These are phyloP conservation scores for Prunus fruticosa DNA, from an alignment of 306 rosid species.

Conservation along the genomic window DNA sequence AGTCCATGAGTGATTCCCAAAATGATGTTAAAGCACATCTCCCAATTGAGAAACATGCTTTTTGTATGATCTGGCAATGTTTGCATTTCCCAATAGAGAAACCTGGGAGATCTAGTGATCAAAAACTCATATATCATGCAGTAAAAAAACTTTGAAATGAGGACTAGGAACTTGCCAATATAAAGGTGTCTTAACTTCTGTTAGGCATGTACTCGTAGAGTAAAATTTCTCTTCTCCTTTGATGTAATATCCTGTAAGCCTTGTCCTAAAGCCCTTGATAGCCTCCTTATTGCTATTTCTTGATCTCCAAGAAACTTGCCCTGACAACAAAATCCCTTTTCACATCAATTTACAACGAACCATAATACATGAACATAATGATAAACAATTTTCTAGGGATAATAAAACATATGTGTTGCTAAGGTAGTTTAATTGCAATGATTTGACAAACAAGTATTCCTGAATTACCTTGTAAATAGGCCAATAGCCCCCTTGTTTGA, in stretches of 20 bases:
- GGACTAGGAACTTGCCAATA: constrained; percentile 46
- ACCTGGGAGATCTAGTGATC: neutral
- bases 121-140: neutral
- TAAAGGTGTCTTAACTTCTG: constrained; percentile 59
- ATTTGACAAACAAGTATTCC: too few species aligned
- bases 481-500: too few species aligned
- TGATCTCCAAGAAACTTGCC: constrained; percentile 57
- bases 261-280: constrained; percentile 62
- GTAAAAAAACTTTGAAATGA: neutral
- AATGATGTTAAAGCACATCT: constrained; percentile 59
- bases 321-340: too few species aligned
- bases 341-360: too few species aligned
- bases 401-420: too few species aligned
- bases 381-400: too few species aligned
- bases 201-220: constrained; percentile 72
- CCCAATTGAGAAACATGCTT: constrained; percentile 42
- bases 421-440: too few species aligned
- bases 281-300: constrained; percentile 67
- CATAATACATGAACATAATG: too few species aligned
- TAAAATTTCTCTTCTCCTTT: constrained; percentile 67
- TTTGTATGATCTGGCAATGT: constrained; percentile 34
- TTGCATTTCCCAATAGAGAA: constrained; percentile 8
- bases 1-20: constrained; percentile 68
- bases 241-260: constrained; percentile 61
- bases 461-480: too few species aligned